These are phyloP conservation scores for Colletotrichum tropicale DNA, from an alignment of 2,329 filamentous ascomycete genomes.

Conservation along the genomic window DNA sequence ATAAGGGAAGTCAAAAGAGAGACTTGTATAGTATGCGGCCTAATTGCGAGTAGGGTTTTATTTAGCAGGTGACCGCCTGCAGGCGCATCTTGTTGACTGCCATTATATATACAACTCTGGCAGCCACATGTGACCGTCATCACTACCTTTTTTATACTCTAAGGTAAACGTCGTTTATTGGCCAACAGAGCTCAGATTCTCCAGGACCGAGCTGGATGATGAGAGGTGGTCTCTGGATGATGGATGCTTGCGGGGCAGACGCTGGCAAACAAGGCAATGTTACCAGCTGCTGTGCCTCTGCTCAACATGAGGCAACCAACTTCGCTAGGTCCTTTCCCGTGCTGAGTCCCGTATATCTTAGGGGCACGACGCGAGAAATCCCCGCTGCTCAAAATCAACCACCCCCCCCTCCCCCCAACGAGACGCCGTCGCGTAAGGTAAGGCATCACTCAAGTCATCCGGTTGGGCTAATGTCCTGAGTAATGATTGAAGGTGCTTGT, in stretches of 20 bases:
- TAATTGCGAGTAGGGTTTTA: no score
- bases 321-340: accelerated
- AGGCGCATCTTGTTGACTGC: no score
- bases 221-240: neutral
- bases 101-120: no score
- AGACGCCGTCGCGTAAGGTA: neutral
- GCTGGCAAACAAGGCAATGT: neutral
- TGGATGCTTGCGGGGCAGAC: neutral
- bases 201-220: neutral
- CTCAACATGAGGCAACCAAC: neutral
- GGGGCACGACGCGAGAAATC: neutral
- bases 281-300: neutral
- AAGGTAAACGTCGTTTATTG: no score
- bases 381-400: neutral
- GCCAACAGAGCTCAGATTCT: neutral
- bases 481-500: neutral
- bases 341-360: neutral
- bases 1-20: no score
- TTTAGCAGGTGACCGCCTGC: no score
- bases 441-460: accelerated
- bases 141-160: accelerated
- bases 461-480: neutral
- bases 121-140: no score
- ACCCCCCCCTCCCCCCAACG: neutral
- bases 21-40: no score